Evolutionary conservation across 192 early-diverging fungal species (phyloP).

Genomic region (Linnemannia elongata): DNA sequence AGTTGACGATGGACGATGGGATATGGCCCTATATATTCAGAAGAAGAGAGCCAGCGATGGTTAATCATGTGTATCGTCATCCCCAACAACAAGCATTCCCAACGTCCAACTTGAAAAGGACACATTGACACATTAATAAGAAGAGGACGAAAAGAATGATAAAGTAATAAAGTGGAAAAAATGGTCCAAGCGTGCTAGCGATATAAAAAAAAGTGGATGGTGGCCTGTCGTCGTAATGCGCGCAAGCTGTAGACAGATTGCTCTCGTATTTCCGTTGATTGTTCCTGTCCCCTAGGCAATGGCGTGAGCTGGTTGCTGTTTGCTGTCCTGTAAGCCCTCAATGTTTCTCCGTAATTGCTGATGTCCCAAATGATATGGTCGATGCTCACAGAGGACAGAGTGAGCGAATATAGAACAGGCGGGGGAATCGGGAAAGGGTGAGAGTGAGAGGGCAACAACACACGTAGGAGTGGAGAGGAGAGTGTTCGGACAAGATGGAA

Average conservation of each 20-base stretch:
- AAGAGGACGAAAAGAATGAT: neutral
- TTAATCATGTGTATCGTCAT: neutral
- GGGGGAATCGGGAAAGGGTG: neutral
- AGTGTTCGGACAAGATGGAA: neutral
- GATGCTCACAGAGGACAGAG: neutral
- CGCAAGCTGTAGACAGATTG: neutral
- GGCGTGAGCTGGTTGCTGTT: neutral
- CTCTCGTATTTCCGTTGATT: neutral
- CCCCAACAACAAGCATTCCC: neutral
- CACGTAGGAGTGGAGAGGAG: neutral
- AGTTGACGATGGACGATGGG: constrained; percentile 59
- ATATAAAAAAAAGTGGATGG: neutral
- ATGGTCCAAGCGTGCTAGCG: constrained; percentile 15
- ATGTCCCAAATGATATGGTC: neutral
- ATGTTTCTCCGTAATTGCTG: neutral
- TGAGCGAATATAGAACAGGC: neutral
- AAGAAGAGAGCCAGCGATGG: neutral
- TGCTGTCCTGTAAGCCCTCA: no score
- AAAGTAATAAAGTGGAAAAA: neutral
- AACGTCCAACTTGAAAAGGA: neutral
- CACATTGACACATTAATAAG: neutral
- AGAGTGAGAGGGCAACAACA: neutral
- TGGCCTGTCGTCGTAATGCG: neutral
- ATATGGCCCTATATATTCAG: constrained; percentile 43
- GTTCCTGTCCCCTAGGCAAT: neutral